phyloP scores from a whole-genome alignment of 2,329 filamentous ascomycete genomes.

The Diplodia seriata region DNA sequence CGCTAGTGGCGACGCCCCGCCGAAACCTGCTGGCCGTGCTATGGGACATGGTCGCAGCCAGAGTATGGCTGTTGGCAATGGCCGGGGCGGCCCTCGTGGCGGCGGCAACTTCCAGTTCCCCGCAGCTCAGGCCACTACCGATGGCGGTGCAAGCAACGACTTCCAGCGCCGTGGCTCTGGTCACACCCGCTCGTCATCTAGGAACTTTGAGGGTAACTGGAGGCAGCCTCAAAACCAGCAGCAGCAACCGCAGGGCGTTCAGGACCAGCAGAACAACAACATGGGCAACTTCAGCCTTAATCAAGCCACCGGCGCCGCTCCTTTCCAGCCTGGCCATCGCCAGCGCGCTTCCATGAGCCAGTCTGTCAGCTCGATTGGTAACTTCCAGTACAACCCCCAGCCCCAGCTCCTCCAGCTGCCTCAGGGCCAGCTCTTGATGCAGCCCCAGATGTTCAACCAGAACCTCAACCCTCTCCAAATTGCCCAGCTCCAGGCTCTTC shows the following conservation, averaged over 20 bases:
- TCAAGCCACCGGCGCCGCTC: slow-evolving; percentile 71
- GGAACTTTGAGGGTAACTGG: slow-evolving; percentile 99
- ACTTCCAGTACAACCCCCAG: slow-evolving; percentile 88
- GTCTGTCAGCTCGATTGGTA: slow-evolving; percentile 81
- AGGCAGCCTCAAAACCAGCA: slow-evolving; percentile 73
- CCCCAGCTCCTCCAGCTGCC: slow-evolving; percentile 86
- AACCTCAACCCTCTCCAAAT: slow-evolving; percentile 88
- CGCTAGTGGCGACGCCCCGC: slow-evolving; percentile 45
- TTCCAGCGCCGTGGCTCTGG: slow-evolving; percentile 80
- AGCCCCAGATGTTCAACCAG: slow-evolving; percentile 86
- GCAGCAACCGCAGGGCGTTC: slow-evolving; percentile 53
- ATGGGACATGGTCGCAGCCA: slow-evolving; percentile 78
- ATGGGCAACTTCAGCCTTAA: slow-evolving; percentile 72
- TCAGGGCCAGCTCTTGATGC: slow-evolving; percentile 81
- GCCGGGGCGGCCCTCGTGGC: slow-evolving; percentile 70
- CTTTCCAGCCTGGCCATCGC: slow-evolving; percentile 93
- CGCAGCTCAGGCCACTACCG: slow-evolving; percentile 58
- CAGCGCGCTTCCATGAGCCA: slow-evolving; percentile 81
- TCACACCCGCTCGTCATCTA: slow-evolving; percentile 81
- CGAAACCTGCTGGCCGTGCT: slow-evolving; percentile 48
- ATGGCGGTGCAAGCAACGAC: slow-evolving; percentile 63
- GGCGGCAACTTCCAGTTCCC: slow-evolving; percentile 78
- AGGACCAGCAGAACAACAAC: slow-evolving; percentile 58
- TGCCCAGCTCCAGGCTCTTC: slow-evolving; percentile 88
- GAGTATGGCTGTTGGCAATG: slow-evolving; percentile 79